These are phyloP conservation scores for Malassezia yamatoensis DNA, from an alignment of 1,284 basidiomycete species.

Conservation along the genomic window DNA sequence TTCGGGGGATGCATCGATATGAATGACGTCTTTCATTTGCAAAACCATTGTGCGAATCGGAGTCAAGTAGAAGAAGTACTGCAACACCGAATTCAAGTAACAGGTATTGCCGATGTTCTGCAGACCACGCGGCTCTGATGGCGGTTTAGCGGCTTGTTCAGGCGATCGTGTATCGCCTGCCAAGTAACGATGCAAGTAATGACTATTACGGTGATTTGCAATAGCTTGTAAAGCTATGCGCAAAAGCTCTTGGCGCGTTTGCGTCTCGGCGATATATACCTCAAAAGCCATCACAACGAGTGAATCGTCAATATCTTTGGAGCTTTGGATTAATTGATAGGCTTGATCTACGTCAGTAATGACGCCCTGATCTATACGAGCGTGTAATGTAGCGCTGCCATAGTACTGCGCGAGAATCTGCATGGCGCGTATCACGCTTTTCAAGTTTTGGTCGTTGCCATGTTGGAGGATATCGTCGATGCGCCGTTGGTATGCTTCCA, in stretches of 20 bases:
- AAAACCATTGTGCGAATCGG: conserved; percentile 68
- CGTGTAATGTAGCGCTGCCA: neutral
- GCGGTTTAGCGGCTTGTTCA: conserved; percentile 39
- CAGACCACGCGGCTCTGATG: conserved; percentile 69
- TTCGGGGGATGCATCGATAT: neutral
- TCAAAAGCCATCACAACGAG: conserved; percentile 65
- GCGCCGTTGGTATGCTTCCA: conserved; percentile 3
- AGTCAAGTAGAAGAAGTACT: conserved; percentile 92
- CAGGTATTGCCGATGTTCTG: conserved; percentile 89
- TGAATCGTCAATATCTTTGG: conserved; percentile 61
- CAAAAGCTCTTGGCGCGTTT: conserved; percentile 34
- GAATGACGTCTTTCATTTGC: conserved; percentile 49
- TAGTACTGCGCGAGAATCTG: neutral
- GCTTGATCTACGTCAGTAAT: conserved; percentile 60
- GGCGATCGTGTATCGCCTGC: conserved; percentile 54
- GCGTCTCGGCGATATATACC: conserved; percentile 61
- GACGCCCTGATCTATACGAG: neutral
- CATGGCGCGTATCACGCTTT: neutral
- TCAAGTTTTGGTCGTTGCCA: conserved; percentile 8
- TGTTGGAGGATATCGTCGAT: conserved; percentile 1
- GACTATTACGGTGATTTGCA: conserved; percentile 62
- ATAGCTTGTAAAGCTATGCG: conserved; percentile 48
- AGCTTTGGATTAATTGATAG: conserved; percentile 63
- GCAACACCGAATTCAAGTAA: conserved; percentile 73
- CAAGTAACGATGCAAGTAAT: conserved; percentile 58